Conservation (phyloP, 2,329 filamentous ascomycete species). For the Aspergillus eucalypticola region DNA sequence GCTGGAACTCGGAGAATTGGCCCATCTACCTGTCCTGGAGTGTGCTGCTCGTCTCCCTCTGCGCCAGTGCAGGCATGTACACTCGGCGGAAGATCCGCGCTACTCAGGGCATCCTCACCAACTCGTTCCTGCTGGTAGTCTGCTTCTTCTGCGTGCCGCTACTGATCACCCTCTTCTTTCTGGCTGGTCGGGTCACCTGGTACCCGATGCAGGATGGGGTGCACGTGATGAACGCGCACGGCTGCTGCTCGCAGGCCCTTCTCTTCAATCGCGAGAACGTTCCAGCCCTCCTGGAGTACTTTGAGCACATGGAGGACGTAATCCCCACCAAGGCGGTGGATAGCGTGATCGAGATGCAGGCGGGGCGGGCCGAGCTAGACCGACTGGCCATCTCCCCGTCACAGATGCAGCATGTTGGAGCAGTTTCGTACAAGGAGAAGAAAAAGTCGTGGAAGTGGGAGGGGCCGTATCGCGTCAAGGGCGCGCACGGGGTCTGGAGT, state of each 20-base stretch:
- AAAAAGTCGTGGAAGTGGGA: constrained; percentile 18
- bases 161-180: constrained; percentile 42
- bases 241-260: constrained; percentile 49
- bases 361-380: constrained; percentile 17
- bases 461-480: constrained; percentile 20
- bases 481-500: constrained; percentile 28
- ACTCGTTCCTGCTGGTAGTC: constrained; percentile 28
- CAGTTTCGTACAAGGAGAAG: constrained; percentile 27
- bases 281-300: constrained; percentile 17
- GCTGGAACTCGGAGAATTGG: constrained; percentile 49
- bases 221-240: constrained; percentile 45
- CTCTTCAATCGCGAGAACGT: constrained; percentile 42
- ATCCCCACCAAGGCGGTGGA: constrained; percentile 21
- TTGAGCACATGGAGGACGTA: constrained; percentile 17
- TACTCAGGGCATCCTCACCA: constrained; percentile 20
- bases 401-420: constrained; percentile 28
- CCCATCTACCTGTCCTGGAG: constrained; percentile 39
- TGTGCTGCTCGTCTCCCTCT: constrained; percentile 20
- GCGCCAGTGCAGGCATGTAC: constrained; percentile 21
- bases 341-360: constrained; percentile 23
- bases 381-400: constrained; percentile 25
- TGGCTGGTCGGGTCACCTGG: constrained; percentile 44
- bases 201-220: constrained; percentile 40
- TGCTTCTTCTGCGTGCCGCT: constrained; percentile 33
- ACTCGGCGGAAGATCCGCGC: constrained; percentile 18